Percentiles rank a stretch among this genome's conserved stretches.
Conservation (phyloP, 2,329 filamentous ascomycete species). For the Paramyrothecium roridum region DNA sequence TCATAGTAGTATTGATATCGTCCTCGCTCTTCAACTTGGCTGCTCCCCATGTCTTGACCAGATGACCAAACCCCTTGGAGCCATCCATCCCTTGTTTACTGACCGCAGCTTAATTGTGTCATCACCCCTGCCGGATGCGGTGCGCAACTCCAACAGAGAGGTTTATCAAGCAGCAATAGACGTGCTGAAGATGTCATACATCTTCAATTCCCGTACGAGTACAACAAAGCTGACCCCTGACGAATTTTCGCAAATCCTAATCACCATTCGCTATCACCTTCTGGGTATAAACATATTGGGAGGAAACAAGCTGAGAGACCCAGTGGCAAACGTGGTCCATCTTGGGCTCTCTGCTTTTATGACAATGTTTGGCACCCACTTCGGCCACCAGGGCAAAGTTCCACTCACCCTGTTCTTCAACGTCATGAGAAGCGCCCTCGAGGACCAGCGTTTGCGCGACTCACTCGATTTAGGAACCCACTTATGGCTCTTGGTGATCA, state of each 20-base stretch:
- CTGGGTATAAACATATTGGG: neutral
- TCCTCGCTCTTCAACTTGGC: conserved; percentile 5
- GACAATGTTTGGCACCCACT: neutral
- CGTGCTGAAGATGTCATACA: neutral
- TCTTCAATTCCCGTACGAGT: neutral
- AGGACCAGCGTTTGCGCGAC: neutral
- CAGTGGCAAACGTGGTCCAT: neutral
- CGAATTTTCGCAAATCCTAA: neutral
- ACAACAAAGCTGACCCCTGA: neutral
- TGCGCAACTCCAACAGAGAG: neutral
- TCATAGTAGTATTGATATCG: conserved; percentile 6
- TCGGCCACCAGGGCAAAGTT: neutral
- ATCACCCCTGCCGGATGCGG: neutral
- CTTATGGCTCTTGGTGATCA: conserved; percentile 5
- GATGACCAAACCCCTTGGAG: neutral
- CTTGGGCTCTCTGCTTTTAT: neutral
- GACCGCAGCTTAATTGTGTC: too few relatives aligned
- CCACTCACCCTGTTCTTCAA: neutral
- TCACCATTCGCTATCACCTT: neutral
- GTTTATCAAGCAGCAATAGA: neutral
- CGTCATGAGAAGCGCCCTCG: neutral
- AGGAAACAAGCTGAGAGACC: neutral
- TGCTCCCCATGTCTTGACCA: neutral
- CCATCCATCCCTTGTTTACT: neutral
- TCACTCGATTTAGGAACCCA: conserved; percentile 4